Conservation (phyloP, 805 yeast genomes). For the Hanseniaspora mollemarum region DNA sequence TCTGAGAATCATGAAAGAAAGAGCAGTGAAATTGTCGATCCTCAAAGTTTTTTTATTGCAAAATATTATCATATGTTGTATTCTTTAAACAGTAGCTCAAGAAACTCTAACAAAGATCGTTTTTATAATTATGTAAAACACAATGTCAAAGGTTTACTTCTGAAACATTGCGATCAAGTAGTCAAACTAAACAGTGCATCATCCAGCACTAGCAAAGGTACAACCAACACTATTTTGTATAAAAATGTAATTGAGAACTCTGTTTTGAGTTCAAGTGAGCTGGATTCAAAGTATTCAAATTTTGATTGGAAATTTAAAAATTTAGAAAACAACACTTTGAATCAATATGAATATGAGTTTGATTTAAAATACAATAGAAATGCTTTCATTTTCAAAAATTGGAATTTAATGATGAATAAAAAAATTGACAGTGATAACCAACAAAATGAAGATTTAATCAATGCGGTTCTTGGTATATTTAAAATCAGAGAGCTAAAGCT, state of each 20-base stretch:
- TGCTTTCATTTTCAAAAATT: constrained; percentile 10
- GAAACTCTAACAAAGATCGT: constrained; percentile 39
- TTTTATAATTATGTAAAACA: constrained; percentile 35
- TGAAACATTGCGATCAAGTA: constrained; percentile 23
- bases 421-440: background rate
- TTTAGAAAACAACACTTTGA: constrained; percentile 20
- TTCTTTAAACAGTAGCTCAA: constrained; percentile 29
- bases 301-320: constrained; percentile 1
- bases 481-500: constrained; percentile 48
- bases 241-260: constrained; percentile 25
- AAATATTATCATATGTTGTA: constrained; percentile 32
- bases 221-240: constrained; percentile 23
- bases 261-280: constrained; percentile 25
- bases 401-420: background rate
- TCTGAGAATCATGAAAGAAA: background rate
- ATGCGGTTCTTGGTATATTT: constrained; percentile 25
- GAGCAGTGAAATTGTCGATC: constrained; percentile 15
- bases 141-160: constrained; percentile 17
- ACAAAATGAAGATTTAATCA: background rate
- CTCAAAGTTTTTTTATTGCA: constrained; percentile 23
- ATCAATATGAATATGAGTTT: constrained; percentile 21
- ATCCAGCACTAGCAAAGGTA: constrained; percentile 23
- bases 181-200: constrained; percentile 33
- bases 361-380: constrained; percentile 20
- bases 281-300: constrained; percentile 15